Evolutionary conservation across 257 asterid species (phyloP).

Genomic region (Forsythia viridissima): DNA sequence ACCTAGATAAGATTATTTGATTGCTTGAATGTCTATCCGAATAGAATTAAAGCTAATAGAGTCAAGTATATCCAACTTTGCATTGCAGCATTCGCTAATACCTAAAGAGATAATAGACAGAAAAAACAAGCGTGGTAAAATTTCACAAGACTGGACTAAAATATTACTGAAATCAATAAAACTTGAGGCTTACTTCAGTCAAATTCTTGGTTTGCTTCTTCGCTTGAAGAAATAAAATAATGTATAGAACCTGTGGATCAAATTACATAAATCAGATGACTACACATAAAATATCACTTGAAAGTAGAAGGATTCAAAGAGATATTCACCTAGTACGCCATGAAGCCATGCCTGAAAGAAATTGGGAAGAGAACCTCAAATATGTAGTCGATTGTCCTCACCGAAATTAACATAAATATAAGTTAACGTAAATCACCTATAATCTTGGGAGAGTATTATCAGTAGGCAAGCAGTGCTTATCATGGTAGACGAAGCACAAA

Average conservation of each 20-base stretch:
- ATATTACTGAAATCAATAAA: slow-evolving; percentile 12
- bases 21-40: slow-evolving; percentile 88
- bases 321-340: slow-evolving; percentile 53
- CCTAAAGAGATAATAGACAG: slow-evolving; percentile 40
- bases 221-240: slow-evolving; percentile 77
- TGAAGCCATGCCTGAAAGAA: too few species aligned
- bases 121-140: neutral
- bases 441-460: too few species aligned
- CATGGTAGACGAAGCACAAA: too few species aligned
- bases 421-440: too few species aligned
- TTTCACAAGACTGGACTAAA: neutral
- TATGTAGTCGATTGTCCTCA: too few species aligned
- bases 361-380: too few species aligned
- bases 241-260: slow-evolving; percentile 69
- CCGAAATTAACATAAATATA: too few species aligned
- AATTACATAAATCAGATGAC: slow-evolving; percentile 21
- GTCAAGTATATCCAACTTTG: slow-evolving; percentile 52
- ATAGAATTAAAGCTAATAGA: slow-evolving; percentile 51
- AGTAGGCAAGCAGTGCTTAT: too few species aligned
- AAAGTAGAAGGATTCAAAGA: slow-evolving; percentile 6
- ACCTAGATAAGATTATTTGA: slow-evolving; percentile 82
- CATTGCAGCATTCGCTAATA: slow-evolving; percentile 49
- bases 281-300: neutral
- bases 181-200: slow-evolving; percentile 50
- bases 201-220: slow-evolving; percentile 54